A percentile compares a stretch with the other conserved stretches of the same genome.
Conservation (phyloP, 345 rosid genomes). For the Eucalyptus melliodora region DNA sequence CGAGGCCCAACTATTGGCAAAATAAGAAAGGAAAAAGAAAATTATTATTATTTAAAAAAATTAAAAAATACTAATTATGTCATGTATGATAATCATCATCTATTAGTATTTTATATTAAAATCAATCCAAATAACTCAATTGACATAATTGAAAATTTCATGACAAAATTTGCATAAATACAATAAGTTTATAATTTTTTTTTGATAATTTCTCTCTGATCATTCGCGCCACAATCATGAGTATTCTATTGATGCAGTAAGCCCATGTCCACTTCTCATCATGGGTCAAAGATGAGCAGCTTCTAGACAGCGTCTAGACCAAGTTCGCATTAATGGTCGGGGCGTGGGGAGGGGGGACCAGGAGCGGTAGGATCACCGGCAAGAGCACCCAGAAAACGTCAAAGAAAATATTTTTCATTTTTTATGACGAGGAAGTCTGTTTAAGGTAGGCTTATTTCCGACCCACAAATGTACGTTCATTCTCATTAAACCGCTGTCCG, state of each 20-base stretch:
- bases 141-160: too few relatives aligned
- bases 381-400: background rate
- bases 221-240: background rate
- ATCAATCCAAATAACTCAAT: too few relatives aligned
- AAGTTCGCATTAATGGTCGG: background rate
- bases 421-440: background rate
- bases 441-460: background rate
- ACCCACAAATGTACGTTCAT: background rate
- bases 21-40: too few relatives aligned
- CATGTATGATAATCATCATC: too few relatives aligned
- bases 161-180: fast-evolving
- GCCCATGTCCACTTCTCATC: background rate
- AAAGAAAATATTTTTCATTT: background rate
- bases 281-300: background rate
- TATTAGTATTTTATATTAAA: too few relatives aligned
- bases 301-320: background rate
- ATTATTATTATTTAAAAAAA: too few relatives aligned
- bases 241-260: background rate
- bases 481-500: background rate
- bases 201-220: too few relatives aligned
- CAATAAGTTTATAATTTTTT: too few relatives aligned
- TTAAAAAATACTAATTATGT: too few relatives aligned
- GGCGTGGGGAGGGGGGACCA: background rate
- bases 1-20: too few relatives aligned
- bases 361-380: background rate